Evolutionary conservation across 441 rosid species (phyloP).

Genomic region (Gossypium schwendimanii): DNA sequence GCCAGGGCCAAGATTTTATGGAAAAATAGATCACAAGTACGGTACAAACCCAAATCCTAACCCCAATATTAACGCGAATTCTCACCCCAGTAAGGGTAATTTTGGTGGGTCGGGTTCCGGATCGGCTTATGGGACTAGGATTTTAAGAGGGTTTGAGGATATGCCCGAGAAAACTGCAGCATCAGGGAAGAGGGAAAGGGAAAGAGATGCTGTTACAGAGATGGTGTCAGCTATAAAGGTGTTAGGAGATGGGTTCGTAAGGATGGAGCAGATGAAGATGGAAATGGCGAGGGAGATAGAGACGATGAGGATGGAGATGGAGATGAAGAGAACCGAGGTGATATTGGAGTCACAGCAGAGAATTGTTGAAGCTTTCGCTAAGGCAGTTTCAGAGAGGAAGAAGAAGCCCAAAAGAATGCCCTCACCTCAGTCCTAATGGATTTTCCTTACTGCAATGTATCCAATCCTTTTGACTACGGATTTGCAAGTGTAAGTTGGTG

Average conservation of each 20-base stretch:
- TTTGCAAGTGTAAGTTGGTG: conserved; percentile 15
- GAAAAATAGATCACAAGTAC: conserved; percentile 46
- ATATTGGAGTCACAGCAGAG: conserved; percentile 78
- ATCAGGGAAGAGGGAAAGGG: conserved; percentile 36
- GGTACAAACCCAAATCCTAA: conserved; percentile 16
- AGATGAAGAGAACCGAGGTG: conserved; percentile 81
- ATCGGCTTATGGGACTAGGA: conserved; percentile 30
- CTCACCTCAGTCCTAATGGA: conserved; percentile 21
- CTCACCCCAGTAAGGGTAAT: conserved; percentile 23
- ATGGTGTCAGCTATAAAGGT: conserved; percentile 72
- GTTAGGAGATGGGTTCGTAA: conserved; percentile 72
- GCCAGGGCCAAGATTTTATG: conserved; percentile 46
- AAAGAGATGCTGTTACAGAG: conserved; percentile 60
- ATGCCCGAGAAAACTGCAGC: conserved; percentile 4
- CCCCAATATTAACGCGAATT: conserved; percentile 13
- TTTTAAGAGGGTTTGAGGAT: conserved; percentile 31
- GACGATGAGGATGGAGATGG: conserved; percentile 83
- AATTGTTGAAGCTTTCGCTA: conserved; percentile 66
- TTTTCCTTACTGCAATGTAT: background rate
- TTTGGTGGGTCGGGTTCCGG: conserved; percentile 27
- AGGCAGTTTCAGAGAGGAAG: conserved; percentile 54
- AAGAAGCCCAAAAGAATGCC: conserved; percentile 50
- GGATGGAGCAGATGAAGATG: conserved; percentile 86
- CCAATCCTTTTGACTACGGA: background rate
- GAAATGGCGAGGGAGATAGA: conserved; percentile 83